Evolutionary conservation across 176 grass and related monocot genomes (phyloP), one percentile per base, ranked within the genome.

Genomic region (Paspalum notatum): DNA sequence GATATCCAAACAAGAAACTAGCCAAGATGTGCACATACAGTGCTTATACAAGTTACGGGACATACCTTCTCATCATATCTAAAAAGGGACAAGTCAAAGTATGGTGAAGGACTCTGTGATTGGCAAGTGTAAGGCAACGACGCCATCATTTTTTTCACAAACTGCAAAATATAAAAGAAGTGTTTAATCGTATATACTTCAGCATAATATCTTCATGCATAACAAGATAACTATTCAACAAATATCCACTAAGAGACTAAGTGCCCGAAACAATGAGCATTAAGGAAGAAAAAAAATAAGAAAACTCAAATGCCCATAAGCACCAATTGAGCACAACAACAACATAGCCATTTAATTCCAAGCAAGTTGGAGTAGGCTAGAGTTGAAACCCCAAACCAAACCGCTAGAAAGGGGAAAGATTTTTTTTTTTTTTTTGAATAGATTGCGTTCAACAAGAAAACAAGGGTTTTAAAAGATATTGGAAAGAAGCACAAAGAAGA

Each of bases 1-100:
- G 8, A 14, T 45, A 41, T 8, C 40, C 44, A 42, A 51, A 32
- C 63, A 15, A 84, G 43, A 66, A 68, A 68, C 5, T 51, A 67
- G 32, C 32, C 62, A 62, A 70, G 59, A 15, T 62, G 49, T 47
- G 25, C 6, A n/a, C 18, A 50, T 41, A 12, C 63, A 66, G 7
- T 51, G 20, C 22, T 85, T 20, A 62, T 18, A 55, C 8, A 60
- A 67, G 56, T 20, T 63, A 70, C 12, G 37, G 80, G 51, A 49
- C 86, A 66, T 71, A 98, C 95, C 95, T 98, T 98, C 75, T 95
- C 95, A 81, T 98, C 95, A 84, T 98, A 98, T 46, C 92, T 93
- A 91, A 98, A 98, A 66, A 98, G 88, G 9, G 92, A 98, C 22
- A 98, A 71, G 49, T 98, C 95, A 79, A 98, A 95, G 68, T 95